Conservation (phyloP, 805 yeast genomes). For the Osmozyma mogii region DNA sequence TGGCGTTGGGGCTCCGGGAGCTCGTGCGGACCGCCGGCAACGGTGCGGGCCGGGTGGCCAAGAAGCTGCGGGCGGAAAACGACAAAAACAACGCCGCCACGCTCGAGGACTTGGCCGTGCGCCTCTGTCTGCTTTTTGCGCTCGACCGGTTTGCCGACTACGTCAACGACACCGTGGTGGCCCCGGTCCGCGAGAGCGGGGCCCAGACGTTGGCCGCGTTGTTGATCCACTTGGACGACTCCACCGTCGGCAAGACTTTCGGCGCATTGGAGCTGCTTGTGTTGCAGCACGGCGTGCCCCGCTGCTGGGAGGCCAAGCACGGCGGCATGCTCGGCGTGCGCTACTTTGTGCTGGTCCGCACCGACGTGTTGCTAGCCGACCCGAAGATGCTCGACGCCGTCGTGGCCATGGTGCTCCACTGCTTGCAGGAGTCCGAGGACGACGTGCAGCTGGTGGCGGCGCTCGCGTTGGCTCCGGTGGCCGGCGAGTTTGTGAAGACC, state of each 20-base stretch:
- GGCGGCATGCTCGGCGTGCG: constrained; percentile 94
- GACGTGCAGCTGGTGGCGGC: constrained; percentile 98
- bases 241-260: constrained; percentile 55
- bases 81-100: constrained; percentile 55
- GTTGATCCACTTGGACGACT: constrained; percentile 61
- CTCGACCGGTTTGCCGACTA: constrained; percentile 95
- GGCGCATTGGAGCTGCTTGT: constrained; percentile 59
- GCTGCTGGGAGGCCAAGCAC: constrained; percentile 94
- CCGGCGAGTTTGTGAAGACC: constrained; percentile 72
- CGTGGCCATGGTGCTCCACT: constrained; percentile 79
- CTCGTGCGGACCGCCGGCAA: constrained; percentile 72
- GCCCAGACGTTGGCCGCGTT: constrained; percentile 93
- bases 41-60: constrained; percentile 76
- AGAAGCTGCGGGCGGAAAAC: constrained; percentile 55
- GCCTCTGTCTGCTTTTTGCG: constrained; percentile 80
- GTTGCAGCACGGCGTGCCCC: constrained; percentile 48
- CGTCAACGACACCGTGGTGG: constrained; percentile 94
- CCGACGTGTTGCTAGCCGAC: constrained; percentile 60
- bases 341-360: constrained; percentile 84
- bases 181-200: constrained; percentile 95
- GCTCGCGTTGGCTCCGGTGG: constrained; percentile 83
- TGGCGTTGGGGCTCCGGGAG: constrained; percentile 87
- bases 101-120: constrained; percentile 80
- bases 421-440: constrained; percentile 71
- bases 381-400: constrained; percentile 60